phyloP scores from a whole-genome alignment of 2,329 filamentous ascomycete genomes.

The Colletotrichum scovillei region DNA sequence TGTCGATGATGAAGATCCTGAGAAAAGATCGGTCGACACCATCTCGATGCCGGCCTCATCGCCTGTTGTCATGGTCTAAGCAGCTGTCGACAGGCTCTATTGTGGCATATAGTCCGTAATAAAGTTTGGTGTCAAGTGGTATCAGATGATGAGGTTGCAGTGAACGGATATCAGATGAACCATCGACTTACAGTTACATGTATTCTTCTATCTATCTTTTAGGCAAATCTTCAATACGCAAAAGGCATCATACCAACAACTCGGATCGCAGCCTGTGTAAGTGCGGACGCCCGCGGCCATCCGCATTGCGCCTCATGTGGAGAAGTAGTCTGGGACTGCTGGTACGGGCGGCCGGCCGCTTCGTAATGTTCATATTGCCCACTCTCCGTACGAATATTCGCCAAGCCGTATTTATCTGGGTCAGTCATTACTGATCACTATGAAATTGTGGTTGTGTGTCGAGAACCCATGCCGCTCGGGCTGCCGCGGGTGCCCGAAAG shows the following conservation, averaged over 20 bases:
- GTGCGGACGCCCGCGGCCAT: conserved; percentile 7
- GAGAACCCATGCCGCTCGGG: not conserved
- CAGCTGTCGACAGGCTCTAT: too few relatives aligned
- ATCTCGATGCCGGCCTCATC: not conserved
- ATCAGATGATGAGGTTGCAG: not conserved
- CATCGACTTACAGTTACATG: not conserved
- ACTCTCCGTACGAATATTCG: not conserved
- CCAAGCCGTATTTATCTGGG: too few relatives aligned
- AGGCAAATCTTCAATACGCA: not conserved
- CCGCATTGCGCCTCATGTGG: not conserved
- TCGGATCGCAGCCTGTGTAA: not conserved
- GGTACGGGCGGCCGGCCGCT: not conserved
- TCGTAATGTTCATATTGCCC: not conserved
- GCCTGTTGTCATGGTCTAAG: not conserved
- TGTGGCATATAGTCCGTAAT: not conserved
- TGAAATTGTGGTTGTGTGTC: not conserved
- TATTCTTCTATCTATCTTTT: not conserved
- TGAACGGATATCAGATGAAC: not conserved
- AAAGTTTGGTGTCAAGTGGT: not conserved
- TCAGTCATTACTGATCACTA: not conserved
- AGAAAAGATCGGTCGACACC: not conserved
- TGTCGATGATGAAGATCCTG: not conserved
- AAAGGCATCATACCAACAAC: not conserved
- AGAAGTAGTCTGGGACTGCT: not conserved
- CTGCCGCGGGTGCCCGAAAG: conserved; percentile 24